Conservation (phyloP, 2,329 filamentous ascomycete species). For the Nigrograna mackinnonii region DNA sequence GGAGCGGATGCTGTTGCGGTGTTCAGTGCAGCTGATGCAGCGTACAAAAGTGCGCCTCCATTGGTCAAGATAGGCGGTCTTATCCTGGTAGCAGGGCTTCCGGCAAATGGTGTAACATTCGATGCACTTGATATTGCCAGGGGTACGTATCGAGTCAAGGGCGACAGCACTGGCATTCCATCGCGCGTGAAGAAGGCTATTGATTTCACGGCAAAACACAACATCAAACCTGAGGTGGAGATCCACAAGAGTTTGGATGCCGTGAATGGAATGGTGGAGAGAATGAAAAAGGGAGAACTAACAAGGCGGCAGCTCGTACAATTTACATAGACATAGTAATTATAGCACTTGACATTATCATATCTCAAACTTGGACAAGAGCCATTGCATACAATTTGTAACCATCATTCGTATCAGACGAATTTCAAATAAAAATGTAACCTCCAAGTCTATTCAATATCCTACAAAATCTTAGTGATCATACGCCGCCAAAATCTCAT, state of each 20-base stretch:
- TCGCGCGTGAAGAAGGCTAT: constrained; percentile 44
- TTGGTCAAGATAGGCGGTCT: constrained; percentile 38
- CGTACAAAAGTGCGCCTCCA: constrained; percentile 35
- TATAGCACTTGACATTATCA: no score
- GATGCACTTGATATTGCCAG: constrained; percentile 29
- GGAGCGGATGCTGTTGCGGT: constrained; percentile 44
- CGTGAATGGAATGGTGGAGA: constrained; percentile 36
- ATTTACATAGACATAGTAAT: constrained; percentile 15
- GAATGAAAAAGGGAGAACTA: constrained; percentile 35
- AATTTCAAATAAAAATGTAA: no score
- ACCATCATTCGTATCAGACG: no score
- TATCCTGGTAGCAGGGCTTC: constrained; percentile 43
- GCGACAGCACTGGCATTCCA: constrained; percentile 44
- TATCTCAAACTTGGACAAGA: no score
- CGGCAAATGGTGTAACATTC: constrained; percentile 13
- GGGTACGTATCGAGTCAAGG: constrained; percentile 41
- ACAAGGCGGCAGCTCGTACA: constrained; percentile 33
- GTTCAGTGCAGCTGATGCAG: constrained; percentile 40
- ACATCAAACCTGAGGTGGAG: constrained; percentile 38
- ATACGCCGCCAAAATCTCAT: constrained; percentile 17
- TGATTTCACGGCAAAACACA: constrained; percentile 41
- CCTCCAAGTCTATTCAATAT: no score
- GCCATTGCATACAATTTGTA: no score
- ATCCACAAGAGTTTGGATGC: constrained; percentile 32
- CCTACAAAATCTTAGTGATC: no score